These are phyloP conservation scores for Claviceps sp. DNA, from an alignment of 2,329 filamentous ascomycete genomes.

Conservation along the genomic window DNA sequence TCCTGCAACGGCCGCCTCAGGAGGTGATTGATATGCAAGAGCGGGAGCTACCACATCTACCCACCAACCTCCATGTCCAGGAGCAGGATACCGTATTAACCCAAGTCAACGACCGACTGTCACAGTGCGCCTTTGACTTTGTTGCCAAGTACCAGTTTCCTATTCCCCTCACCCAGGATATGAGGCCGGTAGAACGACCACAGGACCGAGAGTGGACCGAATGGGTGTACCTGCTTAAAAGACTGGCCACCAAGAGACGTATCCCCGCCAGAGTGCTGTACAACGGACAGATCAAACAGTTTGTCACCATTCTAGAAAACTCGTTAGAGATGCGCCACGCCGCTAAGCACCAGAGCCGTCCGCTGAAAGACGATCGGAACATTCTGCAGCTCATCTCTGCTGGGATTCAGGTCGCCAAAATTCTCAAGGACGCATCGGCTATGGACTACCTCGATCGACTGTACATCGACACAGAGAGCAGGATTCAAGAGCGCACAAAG, in stretches of 20 bases:
- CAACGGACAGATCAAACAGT: constrained; percentile 83
- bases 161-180: constrained; percentile 70
- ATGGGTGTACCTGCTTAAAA: constrained; percentile 79
- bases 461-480: constrained; percentile 69
- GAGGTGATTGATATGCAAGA: constrained; percentile 65
- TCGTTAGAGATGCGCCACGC: constrained; percentile 79
- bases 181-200: constrained; percentile 60
- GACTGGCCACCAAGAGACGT: constrained; percentile 71
- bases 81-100: constrained; percentile 74
- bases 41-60: constrained; percentile 66
- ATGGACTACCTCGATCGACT: constrained; percentile 73
- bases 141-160: constrained; percentile 86
- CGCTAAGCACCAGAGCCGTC: constrained; percentile 68
- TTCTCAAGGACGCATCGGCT: constrained; percentile 69
- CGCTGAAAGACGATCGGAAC: constrained; percentile 78
- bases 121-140: constrained; percentile 79
- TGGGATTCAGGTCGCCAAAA: constrained; percentile 76
- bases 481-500: constrained; percentile 55
- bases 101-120: constrained; percentile 72
- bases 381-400: constrained; percentile 79
- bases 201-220: constrained; percentile 81
- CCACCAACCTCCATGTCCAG: constrained; percentile 68
- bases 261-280: constrained; percentile 76
- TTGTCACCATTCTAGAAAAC: constrained; percentile 79
- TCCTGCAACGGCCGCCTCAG: constrained; percentile 58